These are phyloP conservation scores for Coemansia sp. DNA, from an alignment of 192 early-diverging fungal genomes.

Conservation along the genomic window DNA sequence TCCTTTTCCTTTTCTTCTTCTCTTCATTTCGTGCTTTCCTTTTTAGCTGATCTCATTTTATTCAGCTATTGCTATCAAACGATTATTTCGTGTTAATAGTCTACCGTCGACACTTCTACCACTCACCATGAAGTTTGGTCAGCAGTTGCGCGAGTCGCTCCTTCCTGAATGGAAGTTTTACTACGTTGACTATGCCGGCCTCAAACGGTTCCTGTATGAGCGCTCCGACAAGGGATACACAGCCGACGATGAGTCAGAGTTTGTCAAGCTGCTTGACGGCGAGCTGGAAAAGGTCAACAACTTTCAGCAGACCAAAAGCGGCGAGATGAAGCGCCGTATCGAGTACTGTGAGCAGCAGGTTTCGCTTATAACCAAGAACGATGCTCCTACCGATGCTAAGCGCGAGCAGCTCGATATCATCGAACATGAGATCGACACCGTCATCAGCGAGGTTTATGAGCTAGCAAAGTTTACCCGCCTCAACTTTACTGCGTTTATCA, in stretches of 20 bases:
- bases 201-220: slow-evolving; percentile 82
- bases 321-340: slow-evolving; percentile 71
- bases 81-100: background rate
- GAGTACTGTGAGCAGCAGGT: slow-evolving; percentile 66
- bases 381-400: slow-evolving; percentile 44
- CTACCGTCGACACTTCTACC: background rate
- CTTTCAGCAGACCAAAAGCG: slow-evolving; percentile 74
- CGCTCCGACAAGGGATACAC: slow-evolving; percentile 66
- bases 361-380: slow-evolving; percentile 56
- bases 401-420: slow-evolving; percentile 60
- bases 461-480: slow-evolving; percentile 73
- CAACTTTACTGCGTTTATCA: slow-evolving; percentile 83
- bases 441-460: slow-evolving; percentile 78
- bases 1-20: background rate
- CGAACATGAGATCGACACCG: slow-evolving; percentile 68
- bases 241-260: slow-evolving; percentile 81
- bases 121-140: slow-evolving; percentile 85
- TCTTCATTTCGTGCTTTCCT: background rate
- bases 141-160: slow-evolving; percentile 75
- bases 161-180: slow-evolving; percentile 88
- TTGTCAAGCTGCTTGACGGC: slow-evolving; percentile 83
- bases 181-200: slow-evolving; percentile 85
- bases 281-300: slow-evolving; percentile 88
- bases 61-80: background rate
- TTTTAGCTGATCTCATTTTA: slow-evolving; percentile 11